Evolutionary conservation across 192 early-diverging fungal species (phyloP), one percentile per base, ranked within the genome.

Genomic region (Linnemannia schmuckeri): DNA sequence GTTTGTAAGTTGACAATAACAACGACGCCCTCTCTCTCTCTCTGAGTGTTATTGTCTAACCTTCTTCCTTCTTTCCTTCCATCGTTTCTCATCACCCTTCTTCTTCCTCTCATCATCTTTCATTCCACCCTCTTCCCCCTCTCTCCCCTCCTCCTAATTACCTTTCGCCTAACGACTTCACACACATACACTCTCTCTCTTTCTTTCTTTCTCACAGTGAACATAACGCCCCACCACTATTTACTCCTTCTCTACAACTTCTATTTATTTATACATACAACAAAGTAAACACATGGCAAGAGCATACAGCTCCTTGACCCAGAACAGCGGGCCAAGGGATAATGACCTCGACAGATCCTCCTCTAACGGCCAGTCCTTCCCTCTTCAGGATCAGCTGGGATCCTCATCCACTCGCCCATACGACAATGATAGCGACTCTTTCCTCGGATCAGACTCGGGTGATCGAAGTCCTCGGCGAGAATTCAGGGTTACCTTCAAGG

Each of bases 211-310:
- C 68, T 44, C 42, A 12, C 42, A 7, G 37, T 38, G 38, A 13
- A 35, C 20, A 70, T 1, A 69, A 15, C 9, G 13, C n/a, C 9
- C 10, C 30, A 38, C 38, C 33, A 24, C 40, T 24, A 4, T 17
- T 20, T 20, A 27, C 22, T 15, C 22, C 17, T 13, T 15, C 17
- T 22, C 35, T 4, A 27, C 15, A 27, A 46, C 44, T 12, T 13
- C 44, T 46, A 13, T 71, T 71, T 41, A 17, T 24, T 41, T 20
- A 71, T 40, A 70, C 76, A 38, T 13, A 30, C 12, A 33, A 70
- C 27, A 70, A 35, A 68, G 6, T 46, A 55, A 70, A n/a, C 46
- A 46, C 77, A 79, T 79, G 69, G 78, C 77, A 52, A 33, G 78
- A 15, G 71, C 54, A 17, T 80, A 74, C 33, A 74, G 41, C 57